Conservation (phyloP, 257 asterid species). For the Lavandula angustifolia region DNA sequence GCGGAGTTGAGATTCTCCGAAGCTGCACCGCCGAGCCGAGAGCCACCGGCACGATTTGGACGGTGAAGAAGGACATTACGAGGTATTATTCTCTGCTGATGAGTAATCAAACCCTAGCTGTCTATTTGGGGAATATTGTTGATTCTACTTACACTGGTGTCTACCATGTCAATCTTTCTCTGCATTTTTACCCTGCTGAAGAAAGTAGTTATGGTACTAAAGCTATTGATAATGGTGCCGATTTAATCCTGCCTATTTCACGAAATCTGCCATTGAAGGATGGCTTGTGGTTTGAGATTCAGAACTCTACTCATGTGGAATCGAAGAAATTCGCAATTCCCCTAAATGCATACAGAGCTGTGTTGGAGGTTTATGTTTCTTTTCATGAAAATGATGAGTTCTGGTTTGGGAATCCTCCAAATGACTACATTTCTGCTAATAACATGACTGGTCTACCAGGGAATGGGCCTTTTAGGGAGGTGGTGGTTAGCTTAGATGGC, state of each 20-base stretch:
- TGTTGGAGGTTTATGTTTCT: conserved; percentile 72
- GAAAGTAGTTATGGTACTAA: conserved; percentile 1
- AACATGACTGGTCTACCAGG: conserved; percentile 46
- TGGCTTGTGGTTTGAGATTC: conserved; percentile 75
- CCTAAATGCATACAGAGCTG: conserved; percentile 55
- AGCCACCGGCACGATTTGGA: conserved; percentile 63
- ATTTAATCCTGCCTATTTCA: conserved; percentile 67
- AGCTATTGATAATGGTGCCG: conserved; percentile 47
- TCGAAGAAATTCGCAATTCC: conserved; percentile 60
- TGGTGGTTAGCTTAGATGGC: conserved; percentile 52
- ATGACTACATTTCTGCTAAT: conserved; percentile 53
- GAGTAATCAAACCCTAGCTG: conserved; percentile 59
- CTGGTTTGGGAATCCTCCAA: conserved; percentile 67
- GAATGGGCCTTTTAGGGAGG: conserved; percentile 82
- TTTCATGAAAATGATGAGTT: conserved; percentile 83
- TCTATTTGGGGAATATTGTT: conserved; percentile 61
- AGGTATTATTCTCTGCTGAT: conserved; percentile 65
- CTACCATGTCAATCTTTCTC: conserved; percentile 58
- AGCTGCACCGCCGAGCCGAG: conserved; percentile 86
- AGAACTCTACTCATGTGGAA: conserved; percentile 49
- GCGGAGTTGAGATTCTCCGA: conserved; percentile 81
- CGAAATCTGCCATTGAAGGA: conserved; percentile 63
- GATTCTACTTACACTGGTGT: conserved; percentile 74
- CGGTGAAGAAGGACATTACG: conserved; percentile 69
- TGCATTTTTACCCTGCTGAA: conserved; percentile 71